A percentile compares a stretch with the other conserved stretches of the same genome.
These are phyloP conservation scores for Ophiocordyceps sinensis DNA, from an alignment of 2,329 filamentous ascomycete genomes.

Conservation along the genomic window DNA sequence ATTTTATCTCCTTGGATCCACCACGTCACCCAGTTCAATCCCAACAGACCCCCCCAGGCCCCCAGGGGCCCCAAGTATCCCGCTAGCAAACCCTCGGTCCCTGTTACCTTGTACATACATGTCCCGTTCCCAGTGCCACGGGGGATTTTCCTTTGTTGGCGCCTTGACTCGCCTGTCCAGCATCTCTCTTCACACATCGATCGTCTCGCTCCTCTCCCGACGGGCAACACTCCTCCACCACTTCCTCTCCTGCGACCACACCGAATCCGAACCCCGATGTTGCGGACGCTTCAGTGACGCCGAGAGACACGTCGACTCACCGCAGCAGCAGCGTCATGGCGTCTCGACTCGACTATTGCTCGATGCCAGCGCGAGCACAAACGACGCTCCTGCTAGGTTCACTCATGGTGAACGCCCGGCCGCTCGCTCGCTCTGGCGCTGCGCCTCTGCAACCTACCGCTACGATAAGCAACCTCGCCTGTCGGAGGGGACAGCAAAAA, in stretches of 20 bases:
- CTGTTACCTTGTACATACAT: too few relatives aligned
- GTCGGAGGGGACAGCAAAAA: neutral
- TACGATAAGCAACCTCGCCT: slow-evolving; percentile 2
- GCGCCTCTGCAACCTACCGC: slow-evolving; percentile 2
- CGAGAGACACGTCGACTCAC: too few relatives aligned
- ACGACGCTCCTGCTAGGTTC: neutral
- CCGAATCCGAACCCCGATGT: too few relatives aligned
- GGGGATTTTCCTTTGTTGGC: slow-evolving; percentile 1
- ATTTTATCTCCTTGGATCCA: slow-evolving; percentile 24
- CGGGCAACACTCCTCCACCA: neutral
- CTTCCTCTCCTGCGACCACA: neutral
- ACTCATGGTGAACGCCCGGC: neutral
- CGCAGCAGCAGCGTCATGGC: too few relatives aligned
- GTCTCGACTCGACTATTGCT: too few relatives aligned
- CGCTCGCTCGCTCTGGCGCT: neutral
- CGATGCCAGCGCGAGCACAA: neutral
- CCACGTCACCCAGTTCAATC: slow-evolving; percentile 16
- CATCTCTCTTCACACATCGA: neutral
- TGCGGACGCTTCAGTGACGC: too few relatives aligned
- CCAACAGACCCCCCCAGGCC: slow-evolving; percentile 20
- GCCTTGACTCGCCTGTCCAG: neutral
- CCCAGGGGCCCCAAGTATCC: slow-evolving; percentile 29
- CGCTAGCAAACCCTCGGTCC: slow-evolving; percentile 14
- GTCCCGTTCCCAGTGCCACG: neutral
- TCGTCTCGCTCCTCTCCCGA: neutral